Evolutionary conservation across 1,284 basidiomycete genomes (phyloP).

Genomic region (Amylostereum chailletii): DNA sequence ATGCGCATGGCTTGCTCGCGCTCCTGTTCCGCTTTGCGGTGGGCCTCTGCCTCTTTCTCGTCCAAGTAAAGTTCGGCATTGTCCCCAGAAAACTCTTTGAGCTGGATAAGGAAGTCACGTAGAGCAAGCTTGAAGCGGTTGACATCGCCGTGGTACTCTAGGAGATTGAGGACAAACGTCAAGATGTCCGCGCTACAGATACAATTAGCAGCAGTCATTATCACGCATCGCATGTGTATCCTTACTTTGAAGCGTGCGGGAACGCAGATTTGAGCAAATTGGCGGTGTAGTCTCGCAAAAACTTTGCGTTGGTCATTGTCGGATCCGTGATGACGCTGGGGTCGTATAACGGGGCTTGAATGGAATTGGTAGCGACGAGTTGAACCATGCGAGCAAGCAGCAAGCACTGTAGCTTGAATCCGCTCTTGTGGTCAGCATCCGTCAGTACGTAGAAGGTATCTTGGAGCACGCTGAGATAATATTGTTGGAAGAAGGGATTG

Average conservation of each 20-base stretch:
- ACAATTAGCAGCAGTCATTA: constrained; percentile 7
- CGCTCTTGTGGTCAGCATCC: constrained; percentile 97
- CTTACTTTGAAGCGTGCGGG: constrained; percentile 81
- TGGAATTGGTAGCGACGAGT: constrained; percentile 78
- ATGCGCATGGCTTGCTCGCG: constrained; percentile 87
- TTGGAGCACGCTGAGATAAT: constrained; percentile 89
- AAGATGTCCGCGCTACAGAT: constrained; percentile 58
- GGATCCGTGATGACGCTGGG: constrained; percentile 68
- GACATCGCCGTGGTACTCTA: constrained; percentile 84
- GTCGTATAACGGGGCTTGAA: constrained; percentile 85
- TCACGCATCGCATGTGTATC: constrained; percentile 12
- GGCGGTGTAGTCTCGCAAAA: constrained; percentile 84
- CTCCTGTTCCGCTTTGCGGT: constrained; percentile 67
- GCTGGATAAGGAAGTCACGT: constrained; percentile 85
- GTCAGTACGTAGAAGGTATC: constrained; percentile 98
- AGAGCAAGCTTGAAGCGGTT: constrained; percentile 93
- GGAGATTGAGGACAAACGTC: constrained; percentile 74
- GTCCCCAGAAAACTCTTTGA: constrained; percentile 89
- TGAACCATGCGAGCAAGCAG: constrained; percentile 93
- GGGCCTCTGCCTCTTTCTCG: constrained; percentile 87
- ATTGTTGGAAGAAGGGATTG: constrained; percentile 82
- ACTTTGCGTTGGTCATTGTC: constrained; percentile 73
- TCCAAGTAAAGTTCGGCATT: constrained; percentile 86
- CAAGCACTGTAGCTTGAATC: constrained; percentile 86
- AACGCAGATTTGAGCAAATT: constrained; percentile 85